These are phyloP conservation scores for Furcasterigmium furcatum DNA, from an alignment of 2,329 filamentous ascomycete species.

Conservation along the genomic window DNA sequence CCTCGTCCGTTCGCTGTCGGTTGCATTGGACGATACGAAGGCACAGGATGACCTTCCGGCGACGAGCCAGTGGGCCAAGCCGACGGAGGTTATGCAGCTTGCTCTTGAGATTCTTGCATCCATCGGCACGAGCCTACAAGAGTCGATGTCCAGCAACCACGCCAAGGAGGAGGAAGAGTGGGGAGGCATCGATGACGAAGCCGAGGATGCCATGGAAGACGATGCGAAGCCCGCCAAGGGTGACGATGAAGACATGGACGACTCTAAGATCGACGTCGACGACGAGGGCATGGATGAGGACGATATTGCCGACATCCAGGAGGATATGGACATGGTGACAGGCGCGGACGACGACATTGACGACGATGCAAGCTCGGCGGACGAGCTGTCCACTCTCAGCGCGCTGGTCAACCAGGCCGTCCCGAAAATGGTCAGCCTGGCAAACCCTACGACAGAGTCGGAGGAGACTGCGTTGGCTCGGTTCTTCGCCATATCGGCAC, in stretches of 20 bases:
- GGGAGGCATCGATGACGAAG: constrained; percentile 34
- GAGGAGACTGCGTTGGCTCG: constrained; percentile 44
- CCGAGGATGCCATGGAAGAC: constrained; percentile 23
- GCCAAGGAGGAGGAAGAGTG: constrained; percentile 32
- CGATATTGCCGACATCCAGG: constrained; percentile 54
- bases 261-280: constrained; percentile 15
- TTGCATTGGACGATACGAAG: constrained; percentile 20
- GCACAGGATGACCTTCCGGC: constrained; percentile 15
- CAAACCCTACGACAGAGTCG: constrained; percentile 33
- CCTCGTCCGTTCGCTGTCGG: constrained; percentile 42
- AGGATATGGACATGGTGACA: constrained; percentile 64
- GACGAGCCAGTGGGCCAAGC: constrained; percentile 33
- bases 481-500: constrained; percentile 51
- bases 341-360: constrained; percentile 41
- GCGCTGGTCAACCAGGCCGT: constrained; percentile 40
- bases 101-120: constrained; percentile 62
- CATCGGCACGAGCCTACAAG: constrained; percentile 58
- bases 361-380: constrained; percentile 34
- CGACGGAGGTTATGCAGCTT: constrained; percentile 45
- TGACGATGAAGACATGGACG: constrained; percentile 22
- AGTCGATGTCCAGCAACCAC: constrained; percentile 37
- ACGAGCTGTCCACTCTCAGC: constrained; percentile 52
- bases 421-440: constrained; percentile 46
- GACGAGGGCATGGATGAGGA: constrained; percentile 46
- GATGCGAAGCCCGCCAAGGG: constrained; percentile 28